phyloP scores from a whole-genome alignment of 2,329 filamentous ascomycete species.

The Microsporum audouinii region DNA sequence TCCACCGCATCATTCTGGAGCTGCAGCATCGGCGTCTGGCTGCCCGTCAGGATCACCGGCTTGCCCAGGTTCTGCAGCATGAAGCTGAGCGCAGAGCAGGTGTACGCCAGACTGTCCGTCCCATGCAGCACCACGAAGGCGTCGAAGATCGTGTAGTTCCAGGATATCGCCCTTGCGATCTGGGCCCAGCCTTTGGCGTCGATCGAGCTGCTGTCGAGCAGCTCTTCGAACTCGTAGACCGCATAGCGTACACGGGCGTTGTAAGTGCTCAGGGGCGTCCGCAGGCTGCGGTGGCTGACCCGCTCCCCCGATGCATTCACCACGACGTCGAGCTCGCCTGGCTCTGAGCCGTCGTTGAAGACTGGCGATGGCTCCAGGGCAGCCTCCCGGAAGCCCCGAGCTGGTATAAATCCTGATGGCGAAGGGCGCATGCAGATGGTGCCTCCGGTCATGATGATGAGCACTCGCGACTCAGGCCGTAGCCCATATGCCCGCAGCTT shows the following conservation, averaged over 20 bases:
- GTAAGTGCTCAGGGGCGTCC: conserved; percentile 71
- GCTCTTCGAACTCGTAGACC: conserved; percentile 69
- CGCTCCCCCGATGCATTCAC: conserved; percentile 38
- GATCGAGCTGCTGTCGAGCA: conserved; percentile 85
- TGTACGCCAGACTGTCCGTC: conserved; percentile 82
- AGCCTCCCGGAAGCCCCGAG: conserved; percentile 65
- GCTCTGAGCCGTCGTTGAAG: conserved; percentile 66
- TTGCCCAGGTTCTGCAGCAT: conserved; percentile 88
- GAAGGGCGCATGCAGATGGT: conserved; percentile 84
- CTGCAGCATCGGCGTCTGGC: conserved; percentile 76
- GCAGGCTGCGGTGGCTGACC: conserved; percentile 44
- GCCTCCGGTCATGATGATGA: conserved; percentile 77
- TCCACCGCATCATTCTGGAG: conserved; percentile 85
- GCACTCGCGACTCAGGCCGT: conserved; percentile 58
- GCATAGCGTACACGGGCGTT: conserved; percentile 71
- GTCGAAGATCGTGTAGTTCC: conserved; percentile 81
- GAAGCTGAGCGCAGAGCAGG: conserved; percentile 79
- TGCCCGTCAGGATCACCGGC: conserved; percentile 75
- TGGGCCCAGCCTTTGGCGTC: conserved; percentile 75
- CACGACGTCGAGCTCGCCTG: conserved; percentile 46
- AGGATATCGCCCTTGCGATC: conserved; percentile 65
- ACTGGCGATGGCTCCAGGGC: conserved; percentile 71
- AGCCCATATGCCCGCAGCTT: conserved; percentile 6
- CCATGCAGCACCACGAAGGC: conserved; percentile 86
- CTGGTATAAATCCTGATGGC: conserved; percentile 66